Conservation (phyloP, 108 stramenopile species). For the Asterionellopsis glacialis region DNA sequence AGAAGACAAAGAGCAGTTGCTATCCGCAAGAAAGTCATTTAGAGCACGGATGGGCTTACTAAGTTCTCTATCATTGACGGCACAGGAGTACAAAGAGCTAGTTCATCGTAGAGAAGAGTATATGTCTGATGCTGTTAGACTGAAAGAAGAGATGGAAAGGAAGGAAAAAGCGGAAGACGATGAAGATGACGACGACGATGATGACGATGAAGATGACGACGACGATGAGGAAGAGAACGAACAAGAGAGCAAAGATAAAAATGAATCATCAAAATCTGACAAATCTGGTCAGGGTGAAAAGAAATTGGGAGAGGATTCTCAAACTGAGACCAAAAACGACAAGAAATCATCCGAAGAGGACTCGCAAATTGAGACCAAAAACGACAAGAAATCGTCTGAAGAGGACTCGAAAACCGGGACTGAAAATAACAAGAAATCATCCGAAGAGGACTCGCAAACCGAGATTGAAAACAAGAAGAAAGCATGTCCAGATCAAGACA, state of each 20-base stretch:
- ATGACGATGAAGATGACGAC: conserved; percentile 70
- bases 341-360: conserved; percentile 2
- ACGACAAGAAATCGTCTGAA: conserved; percentile 9
- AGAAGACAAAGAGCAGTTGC: neutral
- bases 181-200: conserved; percentile 72
- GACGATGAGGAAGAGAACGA: conserved; percentile 19
- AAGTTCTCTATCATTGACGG: conserved; percentile 30
- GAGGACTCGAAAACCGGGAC: too few relatives aligned
- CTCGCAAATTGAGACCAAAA: conserved; percentile 1
- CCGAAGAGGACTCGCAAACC: neutral
- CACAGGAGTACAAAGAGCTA: conserved; percentile 46
- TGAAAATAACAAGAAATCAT: too few relatives aligned
- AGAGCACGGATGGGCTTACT: conserved; percentile 55
- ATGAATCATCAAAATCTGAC: neutral
- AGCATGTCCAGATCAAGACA: conserved; percentile 4
- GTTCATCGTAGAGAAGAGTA: conserved; percentile 61
- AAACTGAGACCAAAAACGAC: neutral
- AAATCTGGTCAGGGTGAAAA: conserved; percentile 1
- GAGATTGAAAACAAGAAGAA: conserved; percentile 9
- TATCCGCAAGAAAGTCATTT: conserved; percentile 17
- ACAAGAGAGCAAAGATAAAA: neutral
- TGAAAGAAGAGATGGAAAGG: conserved; percentile 75
- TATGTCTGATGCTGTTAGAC: conserved; percentile 64
- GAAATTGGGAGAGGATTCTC: neutral
- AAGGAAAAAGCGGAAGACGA: conserved; percentile 51